These are phyloP conservation scores for Boletellus ananiceps DNA, from an alignment of 768 basidiomycete genomes.

Conservation along the genomic window DNA sequence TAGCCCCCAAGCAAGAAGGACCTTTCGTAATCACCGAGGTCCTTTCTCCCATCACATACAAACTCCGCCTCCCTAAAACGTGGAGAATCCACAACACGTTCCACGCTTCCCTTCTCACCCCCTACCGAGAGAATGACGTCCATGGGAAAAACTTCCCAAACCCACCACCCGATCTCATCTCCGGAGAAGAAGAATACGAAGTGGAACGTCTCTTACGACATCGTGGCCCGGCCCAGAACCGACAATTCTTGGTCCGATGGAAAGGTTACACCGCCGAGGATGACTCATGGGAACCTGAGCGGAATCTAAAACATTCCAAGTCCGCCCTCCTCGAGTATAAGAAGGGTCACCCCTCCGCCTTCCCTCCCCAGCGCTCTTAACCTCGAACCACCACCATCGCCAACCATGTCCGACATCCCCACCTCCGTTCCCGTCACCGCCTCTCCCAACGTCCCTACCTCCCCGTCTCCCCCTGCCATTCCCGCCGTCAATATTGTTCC, in stretches of 20 bases:
- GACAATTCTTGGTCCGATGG: background rate
- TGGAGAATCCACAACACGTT: no score
- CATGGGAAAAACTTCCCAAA: background rate
- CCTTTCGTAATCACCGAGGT: no score
- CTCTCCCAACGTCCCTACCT: no score
- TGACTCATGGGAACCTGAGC: background rate
- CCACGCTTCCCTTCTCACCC: background rate
- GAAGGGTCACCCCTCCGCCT: no score
- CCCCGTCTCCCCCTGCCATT: no score
- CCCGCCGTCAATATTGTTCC: no score
- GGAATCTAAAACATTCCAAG: background rate
- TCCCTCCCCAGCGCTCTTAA: no score
- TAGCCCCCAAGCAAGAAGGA: no score
- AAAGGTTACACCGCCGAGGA: background rate
- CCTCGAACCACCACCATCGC: no score
- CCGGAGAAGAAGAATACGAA: conserved; percentile 3
- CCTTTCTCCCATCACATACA: no score
- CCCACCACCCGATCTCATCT: background rate
- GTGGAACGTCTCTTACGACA: background rate
- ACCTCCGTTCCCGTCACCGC: no score
- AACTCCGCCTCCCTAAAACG: background rate
- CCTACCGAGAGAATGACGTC: background rate
- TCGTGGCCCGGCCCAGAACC: background rate
- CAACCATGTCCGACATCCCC: no score
- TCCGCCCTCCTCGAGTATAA: background rate